Base-by-base conservation (phyloP, 495 filamentous ascomycete species). In the Lophium mytilinum region DNA sequence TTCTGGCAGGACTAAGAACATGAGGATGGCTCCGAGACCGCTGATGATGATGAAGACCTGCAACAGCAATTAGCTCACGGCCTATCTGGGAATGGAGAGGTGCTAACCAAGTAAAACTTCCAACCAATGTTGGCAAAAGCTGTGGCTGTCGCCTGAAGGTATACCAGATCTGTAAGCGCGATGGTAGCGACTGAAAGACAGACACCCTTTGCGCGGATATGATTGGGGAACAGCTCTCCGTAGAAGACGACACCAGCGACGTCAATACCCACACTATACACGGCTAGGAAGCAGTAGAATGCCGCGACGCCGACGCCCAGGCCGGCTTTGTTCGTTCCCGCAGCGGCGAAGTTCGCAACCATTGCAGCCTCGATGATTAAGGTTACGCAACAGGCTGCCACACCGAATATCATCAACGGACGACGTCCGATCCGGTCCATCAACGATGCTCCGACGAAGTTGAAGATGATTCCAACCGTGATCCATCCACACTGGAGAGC, bases 201-300 rank as follows among this genome's bases (percentile, higher is more conserved):
- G 19, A 84, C 82, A 36, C 80, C 83, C 54, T 83, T 83, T 15
- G 82, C 82, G 50, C 83, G 79, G 49, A 85, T 76, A 62, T 81
- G 80, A 50, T 77, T 69, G 0, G 84, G 83, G 61, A 80, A 86
- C 43, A 87, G 80, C 59, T 87, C 83, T 10, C 80, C 76, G 48
- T 62, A 65, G 50, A 65, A 56, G n/a, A 62, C 64, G 15, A 57
- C 61, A 12, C 61, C 60, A 12, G 57, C 64, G 2, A 66, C 62
- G 33, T 68, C 65, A 30, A 68, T 59, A 21, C 57, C 66, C 37
- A 67, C 55, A 37, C 55, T 59, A 45, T 63, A 61, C 12, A 56
- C 58, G 30, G 50, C 57, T 1, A 63, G 49, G 41, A 65, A 68
- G 34, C 65, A 48, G 49, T 52, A 57, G 19, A 62, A 62, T 17